Evolutionary conservation across 805 yeast genomes (phyloP), one percentile per base, ranked within the genome.

Genomic region (Lipomyces yamanashiensis): DNA sequence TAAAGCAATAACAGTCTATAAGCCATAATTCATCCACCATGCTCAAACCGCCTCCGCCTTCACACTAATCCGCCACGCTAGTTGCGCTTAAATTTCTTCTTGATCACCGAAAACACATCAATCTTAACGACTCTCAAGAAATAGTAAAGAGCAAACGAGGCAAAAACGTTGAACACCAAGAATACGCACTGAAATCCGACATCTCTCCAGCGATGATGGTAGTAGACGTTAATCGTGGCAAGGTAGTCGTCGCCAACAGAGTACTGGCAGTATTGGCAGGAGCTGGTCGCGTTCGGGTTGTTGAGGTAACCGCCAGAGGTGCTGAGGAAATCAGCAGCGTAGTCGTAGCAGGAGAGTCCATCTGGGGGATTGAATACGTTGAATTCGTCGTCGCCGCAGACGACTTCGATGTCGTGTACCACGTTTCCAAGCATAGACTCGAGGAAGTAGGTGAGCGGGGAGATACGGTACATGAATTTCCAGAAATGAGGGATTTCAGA

Each of bases 391-490:
- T 59, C 66, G 6, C 75, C 64, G 74, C 92, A 88, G 12, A 62
- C 70, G 9, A 89, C 86, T 45, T 75, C 72, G 64, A 82, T 77
- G 47, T 80, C 81, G 67, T 87, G 87, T 69, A 81, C 75, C 56
- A 81, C 79, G 39, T 73, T 75, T 33, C 77, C 79, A 50, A 86
- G 77, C 66, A 87, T 78, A 59, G 84, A 79, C 67, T 84, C 85
- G 61, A 89, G 78, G 74, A 87, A 84, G 72, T 90, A 90, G 1
- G 93, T 88, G 75, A 82, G 82, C 8, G 81, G 96, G 28, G 90
- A 86, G 17, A 80, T 81, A 69, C 88, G 83, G 83, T 89, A 87
- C 92, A 90, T 87, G 74, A 88, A 90, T 52, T 83, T 85, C 96
- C 96, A 90, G 79, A 90, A 90, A 0, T 90, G 86, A 10, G 96